Percentiles rank a stretch among this genome's conserved stretches.
Conservation (phyloP, 352 stramenopile species). For the Elongisporangium prolatum region DNA sequence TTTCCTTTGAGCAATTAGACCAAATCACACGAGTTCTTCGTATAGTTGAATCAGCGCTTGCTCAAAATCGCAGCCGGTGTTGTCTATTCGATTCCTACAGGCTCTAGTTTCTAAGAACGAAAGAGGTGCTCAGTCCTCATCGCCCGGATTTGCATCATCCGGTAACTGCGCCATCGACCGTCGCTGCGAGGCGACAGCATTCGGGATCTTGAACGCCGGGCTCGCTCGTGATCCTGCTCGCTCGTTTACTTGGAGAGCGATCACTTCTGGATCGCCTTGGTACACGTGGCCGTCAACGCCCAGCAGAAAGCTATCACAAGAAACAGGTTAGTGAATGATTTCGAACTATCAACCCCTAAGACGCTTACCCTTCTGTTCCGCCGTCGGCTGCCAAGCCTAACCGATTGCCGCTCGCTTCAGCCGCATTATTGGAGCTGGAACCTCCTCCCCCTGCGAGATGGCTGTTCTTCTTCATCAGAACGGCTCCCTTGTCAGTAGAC, state of each 20-base stretch:
- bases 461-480: not conserved
- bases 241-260: slow-evolving; percentile 43
- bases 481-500: not conserved
- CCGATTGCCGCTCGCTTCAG: not conserved
- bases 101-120: no score
- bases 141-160: slow-evolving; percentile 4
- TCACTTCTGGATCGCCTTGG: slow-evolving; percentile 62
- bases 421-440: slow-evolving; percentile 20
- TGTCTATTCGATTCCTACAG: not conserved
- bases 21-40: no score
- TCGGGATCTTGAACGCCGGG: slow-evolving; percentile 36
- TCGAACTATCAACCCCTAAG: no score
- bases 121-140: slow-evolving; percentile 13
- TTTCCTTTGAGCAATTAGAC: no score
- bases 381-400: slow-evolving; percentile 21
- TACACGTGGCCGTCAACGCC: slow-evolving; percentile 82
- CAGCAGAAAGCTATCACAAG: slow-evolving; percentile 56
- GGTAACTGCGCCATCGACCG: not conserved
- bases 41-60: not conserved
- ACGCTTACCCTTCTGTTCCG: slow-evolving; percentile 67
- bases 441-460: slow-evolving; percentile 8
- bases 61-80: not conserved
- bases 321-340: slow-evolving; percentile 8
- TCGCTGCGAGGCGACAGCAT: slow-evolving; percentile 20
- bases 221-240: slow-evolving; percentile 31